These are phyloP conservation scores for Zalaria obscura DNA, from an alignment of 2,329 filamentous ascomycete species.

Conservation along the genomic window DNA sequence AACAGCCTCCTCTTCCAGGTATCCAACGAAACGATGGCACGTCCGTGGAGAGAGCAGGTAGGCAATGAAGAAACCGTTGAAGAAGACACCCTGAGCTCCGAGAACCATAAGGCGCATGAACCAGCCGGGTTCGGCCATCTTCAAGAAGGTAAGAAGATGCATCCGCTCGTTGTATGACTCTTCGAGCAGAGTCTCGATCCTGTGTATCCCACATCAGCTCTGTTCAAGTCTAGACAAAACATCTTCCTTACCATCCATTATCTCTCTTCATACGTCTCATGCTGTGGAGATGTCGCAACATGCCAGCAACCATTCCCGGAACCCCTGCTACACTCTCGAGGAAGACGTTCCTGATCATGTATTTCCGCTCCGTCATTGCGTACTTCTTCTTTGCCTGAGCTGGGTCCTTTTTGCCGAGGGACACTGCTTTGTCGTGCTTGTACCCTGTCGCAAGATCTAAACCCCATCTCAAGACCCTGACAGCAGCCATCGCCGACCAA, in stretches of 20 bases:
- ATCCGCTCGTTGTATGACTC: slow-evolving; percentile 21
- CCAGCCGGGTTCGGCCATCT: slow-evolving; percentile 66
- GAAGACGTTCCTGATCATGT: slow-evolving; percentile 82
- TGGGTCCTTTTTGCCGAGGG: slow-evolving; percentile 18
- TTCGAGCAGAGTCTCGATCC: slow-evolving; percentile 46
- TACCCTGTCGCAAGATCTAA: slow-evolving; percentile 76
- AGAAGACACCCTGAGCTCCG: slow-evolving; percentile 88
- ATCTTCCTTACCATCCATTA: slow-evolving; percentile 56
- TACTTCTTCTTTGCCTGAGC: slow-evolving; percentile 47
- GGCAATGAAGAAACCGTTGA: slow-evolving; percentile 80
- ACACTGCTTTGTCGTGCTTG: slow-evolving; percentile 48
- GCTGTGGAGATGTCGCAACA: slow-evolving; percentile 77
- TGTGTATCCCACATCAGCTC: slow-evolving; percentile 13
- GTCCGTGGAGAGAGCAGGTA: slow-evolving; percentile 80
- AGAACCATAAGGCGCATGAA: slow-evolving; percentile 90
- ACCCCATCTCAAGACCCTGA: slow-evolving; percentile 61
- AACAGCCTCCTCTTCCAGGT: slow-evolving; percentile 93
- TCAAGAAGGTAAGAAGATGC: slow-evolving; percentile 81
- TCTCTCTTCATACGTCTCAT: slow-evolving; percentile 78
- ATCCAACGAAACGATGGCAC: slow-evolving; percentile 90
- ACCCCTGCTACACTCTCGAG: slow-evolving; percentile 90
- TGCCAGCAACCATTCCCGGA: slow-evolving; percentile 91
- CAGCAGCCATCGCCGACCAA: slow-evolving; percentile 60
- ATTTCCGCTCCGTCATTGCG: slow-evolving; percentile 69
- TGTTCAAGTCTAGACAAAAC: background rate